These are phyloP conservation scores for Globisporangium cystogenes DNA, from an alignment of 352 stramenopile species.

Conservation along the genomic window DNA sequence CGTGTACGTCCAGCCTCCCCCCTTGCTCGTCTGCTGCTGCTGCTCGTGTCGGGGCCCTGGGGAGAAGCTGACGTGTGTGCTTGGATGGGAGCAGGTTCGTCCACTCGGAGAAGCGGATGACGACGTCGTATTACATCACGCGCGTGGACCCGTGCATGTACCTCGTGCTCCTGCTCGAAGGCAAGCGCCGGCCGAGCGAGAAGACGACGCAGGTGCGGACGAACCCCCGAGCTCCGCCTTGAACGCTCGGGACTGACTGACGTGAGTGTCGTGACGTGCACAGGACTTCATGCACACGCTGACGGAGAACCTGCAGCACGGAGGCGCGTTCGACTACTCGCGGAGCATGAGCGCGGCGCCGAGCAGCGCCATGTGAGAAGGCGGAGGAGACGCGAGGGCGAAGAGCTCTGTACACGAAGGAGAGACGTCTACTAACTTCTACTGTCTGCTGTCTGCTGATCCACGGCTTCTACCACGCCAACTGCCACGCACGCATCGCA, in stretches of 20 bases:
- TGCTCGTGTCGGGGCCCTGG: too few relatives aligned
- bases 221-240: neutral
- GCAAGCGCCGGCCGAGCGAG: conserved; percentile 57
- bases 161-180: conserved; percentile 67
- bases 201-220: conserved; percentile 58
- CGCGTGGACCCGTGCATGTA: conserved; percentile 69
- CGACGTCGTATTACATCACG: conserved; percentile 70
- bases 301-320: conserved; percentile 68
- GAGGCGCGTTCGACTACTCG: conserved; percentile 44
- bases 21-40: too few relatives aligned
- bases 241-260: conserved; percentile 1
- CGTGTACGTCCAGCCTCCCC: conserved; percentile 33
- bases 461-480: neutral
- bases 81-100: conserved; percentile 30
- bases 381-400: neutral
- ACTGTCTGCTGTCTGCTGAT: neutral
- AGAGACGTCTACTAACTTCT: neutral
- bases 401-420: neutral
- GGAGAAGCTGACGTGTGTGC: neutral
- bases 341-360: conserved; percentile 14
- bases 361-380: neutral
- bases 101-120: conserved; percentile 63
- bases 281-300: conserved; percentile 85
- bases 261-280: neutral
- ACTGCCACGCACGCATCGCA: neutral